Base-by-base conservation (phyloP, 1,284 basidiomycete genomes). In the Microbotryum intermedium region DNA sequence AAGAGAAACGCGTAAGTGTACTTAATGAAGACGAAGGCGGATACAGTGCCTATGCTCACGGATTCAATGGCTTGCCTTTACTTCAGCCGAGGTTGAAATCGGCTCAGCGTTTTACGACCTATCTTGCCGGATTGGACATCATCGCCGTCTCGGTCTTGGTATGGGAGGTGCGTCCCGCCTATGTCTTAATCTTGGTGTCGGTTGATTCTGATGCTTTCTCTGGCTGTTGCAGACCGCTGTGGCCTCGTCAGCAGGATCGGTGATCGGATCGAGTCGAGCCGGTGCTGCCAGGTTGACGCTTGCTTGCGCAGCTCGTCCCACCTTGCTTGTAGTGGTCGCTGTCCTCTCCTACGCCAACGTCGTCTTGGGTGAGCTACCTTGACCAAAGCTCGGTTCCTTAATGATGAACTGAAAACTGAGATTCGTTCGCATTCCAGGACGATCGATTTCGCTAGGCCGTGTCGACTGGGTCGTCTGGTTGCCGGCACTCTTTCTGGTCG, bases 391-490 rank as follows among this genome's bases (percentile, higher is more conserved):
- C 16, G 16, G 10, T 3, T 30, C 7, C 5, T 21, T 10, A 20
- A 26, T 25, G 10, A 10, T 9, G n/a, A 11, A 5, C 10, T n/a
- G 25, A 25, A 16, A 16, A 18, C 49, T 50, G 49, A 50, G 26
- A n/a, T 16, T 39, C 30, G 34, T 16, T 29, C 6, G 28, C 20
- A 6, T 7, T n/a, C 7, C 47, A 62, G 57, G 62, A 5, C 50
- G 53, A 20, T 51, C 56, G 34, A 58, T 65, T 47, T 20, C 53
- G 9, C 61, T 66, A 9, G 61, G 66, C 7, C 16, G 23, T 6
- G 45, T 58, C 4, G 64, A 63, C 42, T 64, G 54, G 55, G 45
- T 68, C 39, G 59, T 68, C 21, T 68, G 66, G 66, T 21, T 53
- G 3, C 64, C 66, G 2, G 50, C 61, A 0, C 29, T 61, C 5